Evolutionary conservation across 176 grass and related monocot species (phyloP).

Genomic region (Chrysopogon serrulatus): DNA sequence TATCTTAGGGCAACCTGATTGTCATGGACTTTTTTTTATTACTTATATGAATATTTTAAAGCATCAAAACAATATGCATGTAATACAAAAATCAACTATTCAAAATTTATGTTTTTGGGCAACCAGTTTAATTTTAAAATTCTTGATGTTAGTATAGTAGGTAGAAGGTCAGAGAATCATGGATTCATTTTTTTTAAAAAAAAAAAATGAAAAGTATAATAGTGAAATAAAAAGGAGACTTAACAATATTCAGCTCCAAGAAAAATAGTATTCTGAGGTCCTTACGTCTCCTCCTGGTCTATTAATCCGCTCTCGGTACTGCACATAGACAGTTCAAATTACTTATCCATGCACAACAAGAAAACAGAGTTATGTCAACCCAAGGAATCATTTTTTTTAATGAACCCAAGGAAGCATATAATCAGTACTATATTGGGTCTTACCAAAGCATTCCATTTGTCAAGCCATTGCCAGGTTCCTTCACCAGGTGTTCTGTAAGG

Average conservation of each 20-base stretch:
- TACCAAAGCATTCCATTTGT: conserved; percentile 88
- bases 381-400: too few species aligned
- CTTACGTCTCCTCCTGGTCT: conserved; percentile 95
- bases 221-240: conserved; percentile 6
- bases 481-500: conserved; percentile 73
- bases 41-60: neutral
- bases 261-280: conserved; percentile 2
- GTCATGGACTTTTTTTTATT: neutral
- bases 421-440: conserved; percentile 20
- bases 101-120: neutral
- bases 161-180: neutral
- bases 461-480: conserved; percentile 78
- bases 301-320: conserved; percentile 88
- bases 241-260: too few species aligned
- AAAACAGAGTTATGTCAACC: neutral
- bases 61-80: neutral
- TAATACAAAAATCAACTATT: neutral
- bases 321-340: conserved; percentile 26
- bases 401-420: neutral
- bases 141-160: neutral
- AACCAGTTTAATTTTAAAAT: neutral
- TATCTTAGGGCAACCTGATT: conserved; percentile 6
- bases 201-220: neutral
- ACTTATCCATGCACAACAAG: neutral
- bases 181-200: neutral